Evolutionary conservation across 768 basidiomycete genomes (phyloP).

Genomic region (Holtermannia corniformis): DNA sequence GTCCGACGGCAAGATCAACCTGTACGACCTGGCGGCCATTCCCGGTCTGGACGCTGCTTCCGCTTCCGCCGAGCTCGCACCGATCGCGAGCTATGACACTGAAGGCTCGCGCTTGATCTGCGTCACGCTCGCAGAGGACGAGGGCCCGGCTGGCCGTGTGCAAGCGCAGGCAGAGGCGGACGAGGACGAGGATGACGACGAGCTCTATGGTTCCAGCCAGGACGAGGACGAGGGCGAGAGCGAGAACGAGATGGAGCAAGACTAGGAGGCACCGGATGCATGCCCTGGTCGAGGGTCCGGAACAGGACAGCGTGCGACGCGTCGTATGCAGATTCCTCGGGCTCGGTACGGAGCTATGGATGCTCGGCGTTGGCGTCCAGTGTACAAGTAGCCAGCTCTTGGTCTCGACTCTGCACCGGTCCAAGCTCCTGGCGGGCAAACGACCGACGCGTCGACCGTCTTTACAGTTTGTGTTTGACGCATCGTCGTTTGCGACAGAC

Average conservation of each 20-base stretch:
- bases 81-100: conserved; percentile 65
- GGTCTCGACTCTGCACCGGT: too few species aligned
- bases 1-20: conserved; percentile 65
- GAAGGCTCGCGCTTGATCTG: conserved; percentile 81
- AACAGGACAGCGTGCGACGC: too few species aligned
- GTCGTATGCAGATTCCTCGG: too few species aligned
- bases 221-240: not conserved
- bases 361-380: too few species aligned
- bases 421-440: too few species aligned
- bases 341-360: too few species aligned
- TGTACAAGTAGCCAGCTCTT: too few species aligned
- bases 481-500: too few species aligned
- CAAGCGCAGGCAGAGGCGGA: conserved; percentile 13
- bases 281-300: too few species aligned
- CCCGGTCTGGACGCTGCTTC: not conserved
- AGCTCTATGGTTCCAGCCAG: conserved; percentile 9
- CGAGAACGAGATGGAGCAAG: conserved; percentile 7
- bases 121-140: conserved; percentile 38
- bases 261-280: too few species aligned
- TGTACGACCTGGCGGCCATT: conserved; percentile 34
- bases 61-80: conserved; percentile 18
- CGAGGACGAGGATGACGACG: conserved; percentile 7
- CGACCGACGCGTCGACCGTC: too few species aligned
- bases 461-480: too few species aligned
- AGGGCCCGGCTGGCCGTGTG: conserved; percentile 34